phyloP scores from a whole-genome alignment of 2,329 filamentous ascomycete species.

The Colletotrichum chrysophilum region DNA sequence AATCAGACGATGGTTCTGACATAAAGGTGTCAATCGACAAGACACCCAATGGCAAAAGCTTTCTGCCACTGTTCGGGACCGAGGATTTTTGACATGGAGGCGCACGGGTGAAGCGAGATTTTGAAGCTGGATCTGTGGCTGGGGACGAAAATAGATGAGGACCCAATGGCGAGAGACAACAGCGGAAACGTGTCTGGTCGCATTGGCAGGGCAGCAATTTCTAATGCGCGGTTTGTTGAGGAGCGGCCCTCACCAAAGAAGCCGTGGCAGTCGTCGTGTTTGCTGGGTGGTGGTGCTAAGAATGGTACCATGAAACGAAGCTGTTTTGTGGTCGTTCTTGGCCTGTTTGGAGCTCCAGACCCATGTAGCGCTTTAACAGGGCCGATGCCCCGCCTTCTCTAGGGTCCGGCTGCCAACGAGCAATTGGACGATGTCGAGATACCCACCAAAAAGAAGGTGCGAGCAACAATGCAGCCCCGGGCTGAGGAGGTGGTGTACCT shows the following conservation, averaged over 20 bases:
- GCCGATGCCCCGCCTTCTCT: conserved; percentile 6
- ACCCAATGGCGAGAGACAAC: conserved; percentile 8
- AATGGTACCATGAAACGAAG: conserved; percentile 7
- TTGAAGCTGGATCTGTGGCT: background rate
- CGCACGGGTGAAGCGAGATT: background rate
- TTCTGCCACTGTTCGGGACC: background rate
- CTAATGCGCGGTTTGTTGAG: conserved; percentile 19
- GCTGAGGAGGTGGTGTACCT: background rate
- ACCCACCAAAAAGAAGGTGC: conserved; percentile 17
- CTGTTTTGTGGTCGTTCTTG: background rate
- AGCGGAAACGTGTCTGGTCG: conserved; percentile 14
- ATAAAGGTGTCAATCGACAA: background rate
- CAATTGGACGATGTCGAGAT: conserved; percentile 10
- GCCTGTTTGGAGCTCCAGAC: background rate
- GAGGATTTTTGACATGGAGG: background rate
- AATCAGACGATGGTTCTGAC: background rate
- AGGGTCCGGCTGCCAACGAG: background rate
- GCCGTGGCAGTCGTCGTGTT: background rate
- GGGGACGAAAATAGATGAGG: background rate
- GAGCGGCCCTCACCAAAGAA: conserved; percentile 14
- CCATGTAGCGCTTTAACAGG: conserved; percentile 16
- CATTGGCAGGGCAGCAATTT: conserved; percentile 10
- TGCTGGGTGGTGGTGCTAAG: conserved; percentile 8
- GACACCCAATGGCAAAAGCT: background rate
- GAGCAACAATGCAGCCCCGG: background rate